phyloP scores from a whole-genome alignment of 176 grass and related monocot genomes.

The Metroxylon sagu region DNA sequence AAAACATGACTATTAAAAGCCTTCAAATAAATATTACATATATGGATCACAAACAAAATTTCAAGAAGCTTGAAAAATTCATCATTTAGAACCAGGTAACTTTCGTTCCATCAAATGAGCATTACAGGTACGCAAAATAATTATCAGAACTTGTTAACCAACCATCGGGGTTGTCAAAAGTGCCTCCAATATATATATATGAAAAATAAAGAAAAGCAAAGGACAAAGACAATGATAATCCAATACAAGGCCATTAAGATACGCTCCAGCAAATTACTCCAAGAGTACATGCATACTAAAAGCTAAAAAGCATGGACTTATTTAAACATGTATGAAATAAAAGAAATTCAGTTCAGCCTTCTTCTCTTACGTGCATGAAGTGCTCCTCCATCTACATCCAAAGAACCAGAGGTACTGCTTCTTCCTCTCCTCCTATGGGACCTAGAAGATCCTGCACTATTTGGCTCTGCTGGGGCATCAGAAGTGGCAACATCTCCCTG shows the following conservation, averaged over 20 bases:
- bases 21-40: too few species aligned
- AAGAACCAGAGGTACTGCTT: constrained; percentile 47
- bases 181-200: not conserved
- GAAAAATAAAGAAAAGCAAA: not conserved
- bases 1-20: too few species aligned
- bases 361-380: constrained; percentile 61
- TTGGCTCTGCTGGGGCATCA: constrained; percentile 27
- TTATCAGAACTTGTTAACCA: not conserved
- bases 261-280: too few species aligned
- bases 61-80: not conserved
- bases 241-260: too few species aligned
- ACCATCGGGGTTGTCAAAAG: not conserved
- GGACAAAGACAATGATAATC: too few species aligned
- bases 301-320: constrained; percentile 19
- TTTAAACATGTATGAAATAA: constrained; percentile 14
- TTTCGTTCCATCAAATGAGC: not conserved
- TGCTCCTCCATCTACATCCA: constrained; percentile 54
- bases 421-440: constrained; percentile 62
- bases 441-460: constrained; percentile 47
- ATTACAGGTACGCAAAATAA: not conserved
- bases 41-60: too few species aligned
- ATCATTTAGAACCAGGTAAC: not conserved
- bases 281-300: too few species aligned
- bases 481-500: constrained; percentile 47
- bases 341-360: constrained; percentile 62